Evolutionary conservation across 2,329 filamentous ascomycete species (phyloP), one percentile per base, ranked within the genome.

Genomic region (Sclerotinia minor): DNA sequence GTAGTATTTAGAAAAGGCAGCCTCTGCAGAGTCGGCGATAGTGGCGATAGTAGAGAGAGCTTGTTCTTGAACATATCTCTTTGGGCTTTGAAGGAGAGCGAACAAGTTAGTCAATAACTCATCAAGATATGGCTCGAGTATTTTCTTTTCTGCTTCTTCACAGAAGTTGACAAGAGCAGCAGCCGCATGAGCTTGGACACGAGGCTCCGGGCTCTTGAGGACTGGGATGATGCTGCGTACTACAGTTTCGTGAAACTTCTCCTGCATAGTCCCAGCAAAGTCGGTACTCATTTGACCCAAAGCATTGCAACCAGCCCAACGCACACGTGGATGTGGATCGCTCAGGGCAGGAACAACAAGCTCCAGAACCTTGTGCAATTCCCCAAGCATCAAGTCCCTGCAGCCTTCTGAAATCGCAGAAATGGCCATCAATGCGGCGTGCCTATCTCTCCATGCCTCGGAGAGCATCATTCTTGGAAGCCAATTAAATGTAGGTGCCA

Each of bases 281-380:
- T 99, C 95, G 44, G 95, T 99, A 81, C 94, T 98, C 95, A 99
- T 99, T 80, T 99, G 95, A 38, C 95, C 95, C n/a, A 99, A 85
- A 53, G 95, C 95, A 77, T 99, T 98, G 83, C 95, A 99, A 45
- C 94, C 95, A 64, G 95, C 95, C 89, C 96, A 99, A 75, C 94
- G 90, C 67, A 99, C 95, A 77, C 95, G 92, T 52, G 95, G 92
- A 77, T 99, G 95, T 50, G 91, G 86, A 77, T 99, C 94, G 74
- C 90, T 89, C 47, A 99, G 84, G 47, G 94, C 91, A 21, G 95
- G 95, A 61, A 97, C 88, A n/a, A 99, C 94, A 67, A 99, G 85
- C 72, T 96, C 92, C 59, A 99, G 84, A 29, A 99, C 94, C 77
- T 97, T 94, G 78, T 93, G 92, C 5, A 99, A 84, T 79, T 99